These are phyloP conservation scores for Beauveria brongniartii DNA, from an alignment of 2,329 filamentous ascomycete species.

Conservation along the genomic window DNA sequence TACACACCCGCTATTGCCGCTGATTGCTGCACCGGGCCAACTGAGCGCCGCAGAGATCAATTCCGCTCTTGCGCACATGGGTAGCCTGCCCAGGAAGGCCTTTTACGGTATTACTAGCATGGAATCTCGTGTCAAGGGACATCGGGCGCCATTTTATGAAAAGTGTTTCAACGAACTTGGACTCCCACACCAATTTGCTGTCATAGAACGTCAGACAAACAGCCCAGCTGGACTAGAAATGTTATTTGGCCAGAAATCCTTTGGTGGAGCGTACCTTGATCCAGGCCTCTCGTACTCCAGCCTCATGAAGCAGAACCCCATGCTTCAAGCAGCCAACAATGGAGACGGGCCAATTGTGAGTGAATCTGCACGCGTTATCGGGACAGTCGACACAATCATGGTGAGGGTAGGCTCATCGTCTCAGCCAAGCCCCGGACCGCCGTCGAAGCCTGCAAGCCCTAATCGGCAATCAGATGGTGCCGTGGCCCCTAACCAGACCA, in stretches of 20 bases:
- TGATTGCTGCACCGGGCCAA: slow-evolving; percentile 79
- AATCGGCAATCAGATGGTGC: slow-evolving; percentile 26
- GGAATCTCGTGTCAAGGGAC: slow-evolving; percentile 42
- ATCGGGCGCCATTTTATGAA: slow-evolving; percentile 80
- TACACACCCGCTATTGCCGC: slow-evolving; percentile 74
- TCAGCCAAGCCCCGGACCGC: slow-evolving; percentile 35
- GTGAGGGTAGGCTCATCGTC: slow-evolving; percentile 37
- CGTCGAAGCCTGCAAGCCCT: slow-evolving; percentile 42
- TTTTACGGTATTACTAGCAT: slow-evolving; percentile 74
- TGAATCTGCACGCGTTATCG: slow-evolving; percentile 69
- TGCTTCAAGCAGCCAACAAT: slow-evolving; percentile 42
- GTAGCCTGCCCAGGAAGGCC: slow-evolving; percentile 69
- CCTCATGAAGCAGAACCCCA: slow-evolving; percentile 48
- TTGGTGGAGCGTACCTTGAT: slow-evolving; percentile 76
- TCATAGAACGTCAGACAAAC: slow-evolving; percentile 62
- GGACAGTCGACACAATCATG: slow-evolving; percentile 74
- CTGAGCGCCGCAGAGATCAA: slow-evolving; percentile 83
- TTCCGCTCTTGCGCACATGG: slow-evolving; percentile 66
- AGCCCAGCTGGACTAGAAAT: slow-evolving; percentile 60
- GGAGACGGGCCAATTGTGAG: slow-evolving; percentile 53
- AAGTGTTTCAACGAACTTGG: slow-evolving; percentile 76
- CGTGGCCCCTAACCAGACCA: slow-evolving; percentile 25
- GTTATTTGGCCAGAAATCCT: slow-evolving; percentile 64
- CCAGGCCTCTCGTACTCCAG: slow-evolving; percentile 57
- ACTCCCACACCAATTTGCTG: slow-evolving; percentile 73